A percentile compares a stretch with the other conserved stretches of the same genome.
Conservation (phyloP, 768 basidiomycete species). For the Termitomyces sp. region DNA sequence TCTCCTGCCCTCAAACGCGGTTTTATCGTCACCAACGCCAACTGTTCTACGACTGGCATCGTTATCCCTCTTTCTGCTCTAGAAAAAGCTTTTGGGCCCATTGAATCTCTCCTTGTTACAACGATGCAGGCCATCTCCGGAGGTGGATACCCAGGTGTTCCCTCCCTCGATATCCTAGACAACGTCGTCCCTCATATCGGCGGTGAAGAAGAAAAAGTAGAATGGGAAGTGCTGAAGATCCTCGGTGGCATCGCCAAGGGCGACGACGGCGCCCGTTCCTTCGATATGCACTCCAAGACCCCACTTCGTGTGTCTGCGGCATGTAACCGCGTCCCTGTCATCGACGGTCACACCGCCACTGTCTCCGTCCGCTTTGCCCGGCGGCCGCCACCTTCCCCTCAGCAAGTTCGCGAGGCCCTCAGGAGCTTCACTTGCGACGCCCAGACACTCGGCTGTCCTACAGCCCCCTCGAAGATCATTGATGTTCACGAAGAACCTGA, state of each 20-base stretch:
- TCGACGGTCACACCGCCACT: constrained; percentile 92
- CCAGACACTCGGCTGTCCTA: constrained; percentile 72
- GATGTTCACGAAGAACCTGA: constrained; percentile 92
- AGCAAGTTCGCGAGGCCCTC: constrained; percentile 84
- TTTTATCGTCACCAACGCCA: constrained; percentile 97
- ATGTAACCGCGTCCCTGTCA: constrained; percentile 93
- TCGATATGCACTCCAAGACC: constrained; percentile 79
- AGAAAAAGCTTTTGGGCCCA: constrained; percentile 88
- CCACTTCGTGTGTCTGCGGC: constrained; percentile 89
- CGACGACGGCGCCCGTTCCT: constrained; percentile 52
- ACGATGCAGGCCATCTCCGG: constrained; percentile 99
- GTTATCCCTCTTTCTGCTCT: constrained; percentile 90
- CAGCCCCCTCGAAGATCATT: constrained; percentile 79
- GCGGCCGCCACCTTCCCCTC: constrained; percentile 78
- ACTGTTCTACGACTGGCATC: constrained; percentile 93
- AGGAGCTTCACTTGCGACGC: constrained; percentile 70
- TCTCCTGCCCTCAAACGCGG: constrained; percentile 69
- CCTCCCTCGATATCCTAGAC: constrained; percentile 88
- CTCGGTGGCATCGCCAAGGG: constrained; percentile 71
- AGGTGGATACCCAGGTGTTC: constrained; percentile 94
- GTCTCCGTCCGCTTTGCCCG: constrained; percentile 81
- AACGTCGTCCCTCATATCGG: constrained; percentile 93
- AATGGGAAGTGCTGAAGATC: constrained; percentile 98
- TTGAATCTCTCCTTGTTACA: constrained; percentile 86
- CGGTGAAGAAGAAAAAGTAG: constrained; percentile 96